Base-by-base conservation (phyloP, 2,329 filamentous ascomycete species). In the Phialocephala sp. region DNA sequence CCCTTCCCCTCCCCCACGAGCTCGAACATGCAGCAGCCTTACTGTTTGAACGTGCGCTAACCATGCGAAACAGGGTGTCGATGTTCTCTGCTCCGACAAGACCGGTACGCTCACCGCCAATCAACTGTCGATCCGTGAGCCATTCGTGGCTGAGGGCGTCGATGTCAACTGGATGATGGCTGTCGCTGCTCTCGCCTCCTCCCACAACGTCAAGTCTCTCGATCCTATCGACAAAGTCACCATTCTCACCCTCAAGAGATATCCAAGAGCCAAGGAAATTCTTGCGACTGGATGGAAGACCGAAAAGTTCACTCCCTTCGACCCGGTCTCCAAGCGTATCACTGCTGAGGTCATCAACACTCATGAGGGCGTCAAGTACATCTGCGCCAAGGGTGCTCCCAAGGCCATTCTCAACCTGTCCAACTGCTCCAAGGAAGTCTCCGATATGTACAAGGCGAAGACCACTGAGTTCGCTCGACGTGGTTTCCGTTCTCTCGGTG, bases 141-240 rank as follows among this genome's bases (percentile, higher is more conserved):
- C 90, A 22, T 92, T 89, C 79, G 89, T 92, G 66, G 87, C 89
- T 67, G 90, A 92, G 78, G 90, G 90, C 73, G 87, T 91, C 76
- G 89, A 92, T 79, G 87, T 92, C 78, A 90, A 92, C 83, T 92
- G 89, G 89, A 92, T 92, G 89, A 92, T 92, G 90, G 89, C 90
- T 70, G 90, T 91, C 67, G 90, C 90, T 66, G 90, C 90, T 67
- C 85, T 92, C 63, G 90, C 90, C 65, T 92, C 89, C 60, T 92
- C 90, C 68, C 90, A 92, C 83, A 92, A 92, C 81, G 84, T 91
- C 80, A 90, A 91, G 81, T 90, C 89, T 68, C 85, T 92, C 68
- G 90, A 92, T 76, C 90, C 90, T 67, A 92, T 92, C 74, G 90
- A 92, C 82, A 92, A 92, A 82, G 87, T 92, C 73, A 92, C 89